Evolutionary conservation across 495 filamentous ascomycete genomes (phyloP), one percentile per base, ranked within the genome.

Genomic region (Penicillium arizonense): DNA sequence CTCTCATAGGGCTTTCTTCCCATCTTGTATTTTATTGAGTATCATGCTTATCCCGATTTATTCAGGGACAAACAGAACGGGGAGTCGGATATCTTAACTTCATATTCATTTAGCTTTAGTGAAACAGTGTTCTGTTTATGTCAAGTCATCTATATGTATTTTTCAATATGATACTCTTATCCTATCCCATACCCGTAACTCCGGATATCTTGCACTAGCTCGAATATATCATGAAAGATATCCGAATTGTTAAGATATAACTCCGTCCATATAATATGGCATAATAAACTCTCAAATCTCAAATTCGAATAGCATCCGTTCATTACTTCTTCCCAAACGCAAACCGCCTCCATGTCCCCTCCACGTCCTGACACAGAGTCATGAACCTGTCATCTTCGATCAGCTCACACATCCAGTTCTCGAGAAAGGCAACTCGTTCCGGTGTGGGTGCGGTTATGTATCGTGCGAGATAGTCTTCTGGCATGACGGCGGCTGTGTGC

Each of bases 371-470:
- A 28, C 69, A 73, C 11, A 81, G 60, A 35, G 65, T 55, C 23
- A 70, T 47, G 35, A 81, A 81, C 4, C 56, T 61, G 26, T 77
- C 72, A 40, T 81, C 74, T 28, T 75, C 58, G 3, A 79, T 51
- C 40, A 73, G 66, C 23, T 69, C 63, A 35, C 70, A 73, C 44
- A 81, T 73, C 74, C 72, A 72, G 10, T 68, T 68, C 24, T 77
- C 66, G 14, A 81, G 52, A 4, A 67, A 59, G 5, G 49, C 62
- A 23, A 56, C 58, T 14, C 75, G 65, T 39, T 76, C 72, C 11
- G 58, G 37, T 0, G 71, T 67, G 3, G 74, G 69, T 4, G 63
- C 48, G 3, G 64, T 50, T 0, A 69, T 48, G 40, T 69, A 80
- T 23, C 36, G 23, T 1, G 71, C 39, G 1, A 77, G 61, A 5